Percentiles rank a stretch among this genome's conserved stretches.
These are phyloP conservation scores for Metschnikowia lunata DNA, from an alignment of 805 yeast species.

Conservation along the genomic window DNA sequence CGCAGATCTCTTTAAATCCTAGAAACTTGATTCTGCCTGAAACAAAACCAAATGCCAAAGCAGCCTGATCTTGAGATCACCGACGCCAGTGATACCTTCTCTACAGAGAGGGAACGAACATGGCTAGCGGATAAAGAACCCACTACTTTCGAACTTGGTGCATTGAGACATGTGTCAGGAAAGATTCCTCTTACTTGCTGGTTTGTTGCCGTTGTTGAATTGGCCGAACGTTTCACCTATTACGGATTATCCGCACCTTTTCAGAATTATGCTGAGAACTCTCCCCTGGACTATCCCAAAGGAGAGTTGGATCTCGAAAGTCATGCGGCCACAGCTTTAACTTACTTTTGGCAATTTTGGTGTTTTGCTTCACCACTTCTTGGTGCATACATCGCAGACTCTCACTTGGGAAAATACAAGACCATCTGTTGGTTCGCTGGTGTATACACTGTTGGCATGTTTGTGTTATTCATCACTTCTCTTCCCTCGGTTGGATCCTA, in stretches of 20 bases:
- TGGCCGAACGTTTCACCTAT: slow-evolving; percentile 14
- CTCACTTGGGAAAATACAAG: slow-evolving; percentile 64
- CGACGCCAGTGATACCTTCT: neutral
- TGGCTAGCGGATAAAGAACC: slow-evolving; percentile 23
- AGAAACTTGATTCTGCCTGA: no score
- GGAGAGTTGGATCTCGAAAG: slow-evolving; percentile 11
- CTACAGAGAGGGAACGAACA: slow-evolving; percentile 4
- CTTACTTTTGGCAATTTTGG: slow-evolving; percentile 16
- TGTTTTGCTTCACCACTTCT: slow-evolving; percentile 11
- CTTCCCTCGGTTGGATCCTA: slow-evolving; percentile 50
- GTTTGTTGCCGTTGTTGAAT: slow-evolving; percentile 14
- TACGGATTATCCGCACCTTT: slow-evolving; percentile 17
- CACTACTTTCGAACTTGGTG: slow-evolving; percentile 49
- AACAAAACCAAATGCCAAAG: neutral
- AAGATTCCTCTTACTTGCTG: slow-evolving; percentile 14
- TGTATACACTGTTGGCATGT: slow-evolving; percentile 56
- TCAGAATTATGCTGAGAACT: slow-evolving; percentile 14
- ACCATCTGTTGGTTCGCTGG: slow-evolving; percentile 60
- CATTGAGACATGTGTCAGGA: slow-evolving; percentile 47
- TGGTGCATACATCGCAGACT: slow-evolving; percentile 55
- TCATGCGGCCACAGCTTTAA: slow-evolving; percentile 12
- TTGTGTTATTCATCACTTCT: slow-evolving; percentile 64
- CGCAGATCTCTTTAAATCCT: no score
- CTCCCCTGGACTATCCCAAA: slow-evolving; percentile 11
- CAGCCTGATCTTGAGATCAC: neutral